Evolutionary conservation across 768 basidiomycete species (phyloP).

Genomic region (Phylloporus sp.): DNA sequence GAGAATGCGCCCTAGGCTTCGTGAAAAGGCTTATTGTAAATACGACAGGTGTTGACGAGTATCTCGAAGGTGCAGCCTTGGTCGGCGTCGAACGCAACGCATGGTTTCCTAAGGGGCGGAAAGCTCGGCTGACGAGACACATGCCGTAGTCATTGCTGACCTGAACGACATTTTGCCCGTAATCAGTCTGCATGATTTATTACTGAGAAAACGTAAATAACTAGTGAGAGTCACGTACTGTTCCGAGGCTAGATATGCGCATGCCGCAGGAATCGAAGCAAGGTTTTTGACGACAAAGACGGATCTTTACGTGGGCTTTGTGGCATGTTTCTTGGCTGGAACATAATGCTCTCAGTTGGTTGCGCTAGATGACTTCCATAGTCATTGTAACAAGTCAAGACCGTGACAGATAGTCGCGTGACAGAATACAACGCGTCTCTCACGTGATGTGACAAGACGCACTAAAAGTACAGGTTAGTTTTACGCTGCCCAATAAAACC

Average conservation of each 20-base stretch:
- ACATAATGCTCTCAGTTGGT: conserved; percentile 19
- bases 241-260: conserved; percentile 32
- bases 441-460: conserved; percentile 10
- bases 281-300: conserved; percentile 24
- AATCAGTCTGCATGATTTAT: conserved; percentile 17
- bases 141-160: conserved; percentile 23
- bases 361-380: conserved; percentile 17
- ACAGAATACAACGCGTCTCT: not conserved
- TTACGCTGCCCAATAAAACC: conserved; percentile 19
- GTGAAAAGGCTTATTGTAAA: no score
- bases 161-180: conserved; percentile 27
- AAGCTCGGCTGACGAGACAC: conserved; percentile 21
- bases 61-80: not conserved
- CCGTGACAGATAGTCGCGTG: not conserved
- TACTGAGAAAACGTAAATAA: not conserved
- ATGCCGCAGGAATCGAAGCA: conserved; percentile 25
- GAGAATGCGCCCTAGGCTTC: conserved; percentile 14
- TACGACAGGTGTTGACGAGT: conserved; percentile 30
- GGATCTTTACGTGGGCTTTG: conserved; percentile 23
- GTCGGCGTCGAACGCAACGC: conserved; percentile 12
- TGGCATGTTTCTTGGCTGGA: conserved; percentile 20
- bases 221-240: conserved; percentile 17
- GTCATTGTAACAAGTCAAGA: not conserved
- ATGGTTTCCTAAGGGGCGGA: conserved; percentile 19
- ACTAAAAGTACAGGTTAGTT: no score